phyloP scores from a whole-genome alignment of 345 rosid species.

The Citrus sinensis region DVS_A1.0 CM039161.1:834001-834500 shows the following conservation, averaged over 20 bases:
- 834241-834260: no score
- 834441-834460: no score
- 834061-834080: slow-evolving; percentile 87
- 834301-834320: background rate
- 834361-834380: background rate
- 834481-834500: background rate
- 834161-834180: background rate
- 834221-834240: background rate
- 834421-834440: no score
- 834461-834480: background rate
- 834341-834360: background rate
- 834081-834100: slow-evolving; percentile 75
- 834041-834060: slow-evolving; percentile 87
- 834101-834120: slow-evolving; percentile 54
- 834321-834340: no score
- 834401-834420: no score
- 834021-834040: slow-evolving; percentile 68
- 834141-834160: slow-evolving; percentile 47
- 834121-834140: slow-evolving; percentile 92
- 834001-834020: slow-evolving; percentile 98
- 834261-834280: no score
- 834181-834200: background rate
- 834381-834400: no score
- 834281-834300: background rate
- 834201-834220: background rate